Base-by-base conservation (phyloP, 1,139 yeast genomes). In the Yamadazyma pseudoaaseri region DNA sequence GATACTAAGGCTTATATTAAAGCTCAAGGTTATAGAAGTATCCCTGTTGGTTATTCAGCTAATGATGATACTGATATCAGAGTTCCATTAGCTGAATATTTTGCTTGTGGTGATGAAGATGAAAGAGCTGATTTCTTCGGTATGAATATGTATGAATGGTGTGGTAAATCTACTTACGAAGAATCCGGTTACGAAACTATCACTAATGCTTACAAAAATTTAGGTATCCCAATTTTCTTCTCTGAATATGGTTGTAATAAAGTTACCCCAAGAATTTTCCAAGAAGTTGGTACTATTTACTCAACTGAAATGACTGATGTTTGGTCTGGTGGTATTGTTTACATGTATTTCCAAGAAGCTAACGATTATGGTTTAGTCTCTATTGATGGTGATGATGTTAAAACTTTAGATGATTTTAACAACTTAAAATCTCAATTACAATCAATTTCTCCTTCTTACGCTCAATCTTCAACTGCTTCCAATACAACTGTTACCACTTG, bases 11-110 rank as follows among this genome's bases (percentile, higher is more conserved):
- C 79, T 48, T 89, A 90, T 58, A 86, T 90, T 43, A 62, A 71
- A 11, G 67, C 73, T 37, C 79, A 84, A 47, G 65, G 81, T 16
- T 76, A 83, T 54, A 78, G 97, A 59, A 56, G 70, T 8, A 83
- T 89, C 38, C 96, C 96, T 3, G 94, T 90, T 27, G 97, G 97
- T 33, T 90, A 89, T 60, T 84, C 96, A 9, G 92, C 96, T 28
- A 95, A 95, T 32, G 96, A 89, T 59, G 95, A 83, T 50, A 65
- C 65, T 38, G 73, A 72, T 18, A 74, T 83, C 46, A 77, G 96
- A 58, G 63, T 74, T 37, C 86, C 87, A 24, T 78, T 92, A 43
- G 85, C 87, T 58, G 83, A 81, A 50, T 90, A 86, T 58, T 73
- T 90, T 49, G 81, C 87, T 41, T 90, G 97, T 62, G 81, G 81